A percentile compares a stretch with the other conserved stretches of the same genome.
Evolutionary conservation across 1,284 basidiomycete genomes (phyloP).

Genomic region (Cutaneotrichosporon sp.): DNA sequence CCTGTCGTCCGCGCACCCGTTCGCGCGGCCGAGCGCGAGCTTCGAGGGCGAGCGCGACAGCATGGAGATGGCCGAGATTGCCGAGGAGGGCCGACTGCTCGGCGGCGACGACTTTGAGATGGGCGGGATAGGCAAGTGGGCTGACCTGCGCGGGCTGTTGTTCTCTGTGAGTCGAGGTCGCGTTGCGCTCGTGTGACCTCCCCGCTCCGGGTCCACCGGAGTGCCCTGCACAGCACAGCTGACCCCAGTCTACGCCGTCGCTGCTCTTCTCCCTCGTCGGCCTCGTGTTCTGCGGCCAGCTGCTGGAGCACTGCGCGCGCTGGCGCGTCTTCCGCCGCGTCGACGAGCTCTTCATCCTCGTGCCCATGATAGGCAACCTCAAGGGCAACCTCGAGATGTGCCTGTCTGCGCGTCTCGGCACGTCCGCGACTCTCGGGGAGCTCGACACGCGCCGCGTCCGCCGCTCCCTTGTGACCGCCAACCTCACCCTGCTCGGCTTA

Average conservation of each 20-base stretch:
- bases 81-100: constrained; percentile 1
- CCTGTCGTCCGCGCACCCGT: neutral
- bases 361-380: constrained; percentile 90
- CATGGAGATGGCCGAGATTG: constrained; percentile 5
- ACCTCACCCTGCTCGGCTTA: constrained; percentile 84
- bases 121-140: constrained; percentile 24
- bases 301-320: constrained; percentile 79
- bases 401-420: constrained; percentile 49
- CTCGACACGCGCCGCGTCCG: constrained; percentile 72
- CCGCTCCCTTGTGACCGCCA: constrained; percentile 73
- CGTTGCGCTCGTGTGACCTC: neutral
- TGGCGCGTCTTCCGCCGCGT: constrained; percentile 88
- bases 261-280: constrained; percentile 55
- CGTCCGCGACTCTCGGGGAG: constrained; percentile 72
- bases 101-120: constrained; percentile 6
- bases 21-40: neutral
- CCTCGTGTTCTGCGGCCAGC: constrained; percentile 81
- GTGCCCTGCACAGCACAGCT: neutral
- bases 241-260: constrained; percentile 54
- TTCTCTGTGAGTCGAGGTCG: constrained; percentile 34
- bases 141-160: constrained; percentile 38
- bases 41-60: neutral
- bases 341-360: constrained; percentile 95
- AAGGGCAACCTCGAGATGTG: constrained; percentile 83
- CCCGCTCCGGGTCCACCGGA: neutral